phyloP scores from a whole-genome alignment of 768 basidiomycete genomes.

The Tricholoma terreum region DNA sequence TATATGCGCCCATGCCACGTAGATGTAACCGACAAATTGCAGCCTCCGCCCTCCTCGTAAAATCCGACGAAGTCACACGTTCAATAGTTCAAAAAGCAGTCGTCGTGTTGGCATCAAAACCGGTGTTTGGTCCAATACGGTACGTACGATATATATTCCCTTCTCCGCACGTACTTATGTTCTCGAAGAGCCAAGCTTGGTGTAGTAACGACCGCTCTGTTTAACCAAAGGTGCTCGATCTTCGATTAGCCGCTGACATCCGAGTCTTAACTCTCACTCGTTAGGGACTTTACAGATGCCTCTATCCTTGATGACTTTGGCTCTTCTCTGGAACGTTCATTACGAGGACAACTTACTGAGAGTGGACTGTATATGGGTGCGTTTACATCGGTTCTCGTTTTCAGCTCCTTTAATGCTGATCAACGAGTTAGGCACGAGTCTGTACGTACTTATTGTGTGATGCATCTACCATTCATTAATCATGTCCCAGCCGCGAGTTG shows the following conservation, averaged over 20 bases:
- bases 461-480: background rate
- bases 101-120: slow-evolving; percentile 87
- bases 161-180: background rate
- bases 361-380: slow-evolving; percentile 93
- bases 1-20: background rate
- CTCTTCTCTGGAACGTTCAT: slow-evolving; percentile 66
- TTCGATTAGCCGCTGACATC: background rate
- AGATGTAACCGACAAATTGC: slow-evolving; percentile 96
- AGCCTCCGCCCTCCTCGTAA: slow-evolving; percentile 71
- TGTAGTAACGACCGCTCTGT: slow-evolving; percentile 89
- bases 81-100: slow-evolving; percentile 98
- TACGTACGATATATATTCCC: slow-evolving; percentile 20
- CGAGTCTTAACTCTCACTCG: slow-evolving; percentile 1
- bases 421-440: slow-evolving; percentile 53
- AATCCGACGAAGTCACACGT: slow-evolving; percentile 84
- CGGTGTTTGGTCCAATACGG: slow-evolving; percentile 93
- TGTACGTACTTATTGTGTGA: slow-evolving; percentile 41
- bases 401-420: background rate
- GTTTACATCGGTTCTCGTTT: slow-evolving; percentile 16
- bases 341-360: slow-evolving; percentile 83
- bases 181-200: slow-evolving; percentile 78
- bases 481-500: slow-evolving; percentile 69
- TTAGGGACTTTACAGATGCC: slow-evolving; percentile 82
- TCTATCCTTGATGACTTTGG: slow-evolving; percentile 89
- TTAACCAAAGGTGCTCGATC: slow-evolving; percentile 68